These are phyloP conservation scores for Lizonia empirigonia DNA, from an alignment of 2,329 filamentous ascomycete genomes.

Conservation along the genomic window DNA sequence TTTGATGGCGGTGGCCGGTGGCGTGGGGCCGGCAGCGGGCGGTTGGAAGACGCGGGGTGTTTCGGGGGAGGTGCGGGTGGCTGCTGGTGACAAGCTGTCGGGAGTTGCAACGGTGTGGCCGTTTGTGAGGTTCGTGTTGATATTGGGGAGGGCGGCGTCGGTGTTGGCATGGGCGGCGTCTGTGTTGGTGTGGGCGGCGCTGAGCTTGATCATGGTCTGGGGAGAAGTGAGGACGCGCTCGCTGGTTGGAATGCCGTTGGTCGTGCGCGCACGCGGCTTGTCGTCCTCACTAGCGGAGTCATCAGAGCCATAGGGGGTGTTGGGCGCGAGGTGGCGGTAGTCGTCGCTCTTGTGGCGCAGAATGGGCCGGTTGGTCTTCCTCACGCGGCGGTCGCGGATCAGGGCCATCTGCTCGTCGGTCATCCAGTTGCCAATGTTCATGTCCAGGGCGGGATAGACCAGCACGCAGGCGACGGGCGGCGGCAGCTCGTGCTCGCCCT, in stretches of 20 bases:
- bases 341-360: conserved; percentile 85
- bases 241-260: conserved; percentile 23
- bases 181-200: conserved; percentile 47
- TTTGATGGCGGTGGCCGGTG: conserved; percentile 61
- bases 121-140: conserved; percentile 31
- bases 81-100: conserved; percentile 24
- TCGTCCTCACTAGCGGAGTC: conserved; percentile 65
- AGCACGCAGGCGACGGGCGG: conserved; percentile 84
- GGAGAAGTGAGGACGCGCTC: conserved; percentile 38
- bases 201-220: conserved; percentile 46
- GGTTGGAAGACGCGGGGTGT: conserved; percentile 30
- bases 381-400: conserved; percentile 80
- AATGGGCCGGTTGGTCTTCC: conserved; percentile 78
- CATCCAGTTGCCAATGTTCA: conserved; percentile 99
- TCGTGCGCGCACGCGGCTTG: conserved; percentile 17
- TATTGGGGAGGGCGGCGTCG: conserved; percentile 28
- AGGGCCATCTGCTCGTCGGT: conserved; percentile 96
- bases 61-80: conserved; percentile 7
- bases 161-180: conserved; percentile 46
- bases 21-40: conserved; percentile 37
- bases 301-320: conserved; percentile 81
- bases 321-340: conserved; percentile 78
- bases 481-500: conserved; percentile 63
- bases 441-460: conserved; percentile 88
- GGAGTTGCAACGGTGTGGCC: conserved; percentile 29